Evolutionary conservation across 2,329 filamentous ascomycete genomes (phyloP).

Genomic region (Arachnomyces sp.): DNA sequence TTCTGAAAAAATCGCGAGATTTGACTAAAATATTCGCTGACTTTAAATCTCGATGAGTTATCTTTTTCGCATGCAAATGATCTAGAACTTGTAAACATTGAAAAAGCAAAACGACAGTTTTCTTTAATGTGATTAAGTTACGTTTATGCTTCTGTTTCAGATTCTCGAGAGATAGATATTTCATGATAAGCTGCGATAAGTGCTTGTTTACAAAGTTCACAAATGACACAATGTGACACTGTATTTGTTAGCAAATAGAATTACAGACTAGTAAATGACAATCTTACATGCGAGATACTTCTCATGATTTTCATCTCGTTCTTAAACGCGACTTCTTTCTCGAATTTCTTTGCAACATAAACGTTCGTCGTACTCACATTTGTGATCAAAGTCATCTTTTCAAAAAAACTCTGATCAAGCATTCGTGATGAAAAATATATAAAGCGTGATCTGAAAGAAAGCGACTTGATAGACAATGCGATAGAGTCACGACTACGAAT

Average conservation of each 20-base stretch:
- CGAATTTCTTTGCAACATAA: conserved; percentile 1
- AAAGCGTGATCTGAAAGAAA: background rate
- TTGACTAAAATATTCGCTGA: too few species aligned
- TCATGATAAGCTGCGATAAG: conserved; percentile 1
- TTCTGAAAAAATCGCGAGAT: too few species aligned
- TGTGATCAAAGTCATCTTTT: background rate
- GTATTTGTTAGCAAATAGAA: background rate
- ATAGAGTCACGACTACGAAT: background rate
- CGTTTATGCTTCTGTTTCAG: conserved; percentile 1
- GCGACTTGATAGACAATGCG: background rate
- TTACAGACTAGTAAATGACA: too few species aligned
- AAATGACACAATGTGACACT: conserved; percentile 1
- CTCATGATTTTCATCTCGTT: too few species aligned
- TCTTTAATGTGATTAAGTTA: too few species aligned
- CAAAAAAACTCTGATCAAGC: background rate
- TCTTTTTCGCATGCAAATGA: too few species aligned
- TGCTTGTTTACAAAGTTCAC: background rate
- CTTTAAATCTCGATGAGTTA: too few species aligned
- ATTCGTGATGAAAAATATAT: background rate
- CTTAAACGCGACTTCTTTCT: background rate
- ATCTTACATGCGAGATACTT: too few species aligned
- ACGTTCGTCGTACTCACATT: background rate
- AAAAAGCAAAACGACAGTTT: too few species aligned
- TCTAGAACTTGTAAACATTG: too few species aligned
- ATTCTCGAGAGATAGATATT: conserved; percentile 1